Evolutionary conservation across 768 basidiomycete genomes (phyloP), one percentile per base, ranked within the genome.

Genomic region (Chiua virens): DNA sequence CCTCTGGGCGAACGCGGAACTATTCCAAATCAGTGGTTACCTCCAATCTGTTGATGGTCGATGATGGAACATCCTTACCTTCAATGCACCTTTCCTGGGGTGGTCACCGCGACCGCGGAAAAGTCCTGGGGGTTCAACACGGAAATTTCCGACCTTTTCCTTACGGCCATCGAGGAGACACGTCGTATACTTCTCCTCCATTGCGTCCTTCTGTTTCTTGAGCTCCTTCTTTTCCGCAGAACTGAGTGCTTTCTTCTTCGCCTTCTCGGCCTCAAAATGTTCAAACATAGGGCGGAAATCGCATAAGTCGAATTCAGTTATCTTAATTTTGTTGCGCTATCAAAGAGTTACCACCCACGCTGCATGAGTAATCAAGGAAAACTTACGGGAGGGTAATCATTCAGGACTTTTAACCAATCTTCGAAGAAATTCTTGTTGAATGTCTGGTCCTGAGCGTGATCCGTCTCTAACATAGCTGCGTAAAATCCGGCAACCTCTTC

Each of bases 401-500:
- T 83, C 54, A 99, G 68, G 18, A 96, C 77, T 10, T 72, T 79
- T 54, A 82, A 76, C 81, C 88, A 98, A 66, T 98, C 96, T 0
- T 86, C 79, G 68, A 98, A 99, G 71, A 99, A 99, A 70, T 99
- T 98, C 68, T 86, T 85, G 69, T 90, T 89, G 75, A 99, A 99
- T 0, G 77, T 84, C 14, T 75, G 77, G 66, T 98, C 94, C 71
- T 88, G 78, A 7, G 91, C 90, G 62, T 99, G 95, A 54, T 94
- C 91, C 8, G 91, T 90, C 69, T 94, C 93, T 34, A 98, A 64
- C 77, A 98, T 81, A 18, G 93, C 90, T 32, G 76, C 97, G 62
- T 95, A 99, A 71, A 99, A 99, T 8, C 89, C 88, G 25, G 97
- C 96, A 41, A 98, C 96, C 69, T 99, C 97, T 71, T 99, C 97